Evolutionary conservation across 345 rosid species (phyloP).

Genomic region (Citrus medica): DNA sequence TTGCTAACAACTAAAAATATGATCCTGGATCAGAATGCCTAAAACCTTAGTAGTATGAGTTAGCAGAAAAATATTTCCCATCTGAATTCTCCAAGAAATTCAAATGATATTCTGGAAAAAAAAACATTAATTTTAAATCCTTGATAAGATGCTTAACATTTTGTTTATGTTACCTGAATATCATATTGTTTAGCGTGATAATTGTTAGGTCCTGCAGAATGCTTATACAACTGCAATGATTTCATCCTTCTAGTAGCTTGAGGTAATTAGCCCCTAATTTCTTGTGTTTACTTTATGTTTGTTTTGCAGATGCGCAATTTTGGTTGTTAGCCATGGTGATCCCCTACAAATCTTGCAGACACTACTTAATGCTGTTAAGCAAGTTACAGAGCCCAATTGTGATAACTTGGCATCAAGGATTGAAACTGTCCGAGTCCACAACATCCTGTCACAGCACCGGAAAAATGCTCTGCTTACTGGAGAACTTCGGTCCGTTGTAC

Average conservation of each 20-base stretch:
- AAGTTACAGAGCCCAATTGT: slow-evolving; percentile 19
- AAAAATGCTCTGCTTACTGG: slow-evolving; percentile 71
- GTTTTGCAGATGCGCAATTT: slow-evolving; percentile 47
- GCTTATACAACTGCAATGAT: neutral
- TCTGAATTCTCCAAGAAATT: neutral
- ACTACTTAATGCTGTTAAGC: slow-evolving; percentile 49
- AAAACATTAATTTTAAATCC: neutral
- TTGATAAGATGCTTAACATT: neutral
- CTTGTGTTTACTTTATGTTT: neutral
- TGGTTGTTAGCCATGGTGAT: slow-evolving; percentile 91
- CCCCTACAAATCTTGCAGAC: slow-evolving; percentile 91
- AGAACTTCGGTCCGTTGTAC: slow-evolving; percentile 59
- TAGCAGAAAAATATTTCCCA: neutral
- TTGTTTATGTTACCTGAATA: neutral
- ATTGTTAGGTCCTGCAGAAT: neutral
- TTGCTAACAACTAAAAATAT: neutral
- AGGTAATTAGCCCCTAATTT: neutral
- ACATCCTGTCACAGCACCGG: slow-evolving; percentile 76
- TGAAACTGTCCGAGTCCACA: slow-evolving; percentile 41
- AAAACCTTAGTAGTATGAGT: neutral
- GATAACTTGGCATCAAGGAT: slow-evolving; percentile 37
- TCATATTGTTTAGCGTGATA: neutral
- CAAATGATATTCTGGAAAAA: neutral
- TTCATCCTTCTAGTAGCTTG: neutral
- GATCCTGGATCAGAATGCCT: neutral